phyloP scores from a whole-genome alignment of 2,329 filamentous ascomycete genomes.

The Ilyonectria sp. region DNA sequence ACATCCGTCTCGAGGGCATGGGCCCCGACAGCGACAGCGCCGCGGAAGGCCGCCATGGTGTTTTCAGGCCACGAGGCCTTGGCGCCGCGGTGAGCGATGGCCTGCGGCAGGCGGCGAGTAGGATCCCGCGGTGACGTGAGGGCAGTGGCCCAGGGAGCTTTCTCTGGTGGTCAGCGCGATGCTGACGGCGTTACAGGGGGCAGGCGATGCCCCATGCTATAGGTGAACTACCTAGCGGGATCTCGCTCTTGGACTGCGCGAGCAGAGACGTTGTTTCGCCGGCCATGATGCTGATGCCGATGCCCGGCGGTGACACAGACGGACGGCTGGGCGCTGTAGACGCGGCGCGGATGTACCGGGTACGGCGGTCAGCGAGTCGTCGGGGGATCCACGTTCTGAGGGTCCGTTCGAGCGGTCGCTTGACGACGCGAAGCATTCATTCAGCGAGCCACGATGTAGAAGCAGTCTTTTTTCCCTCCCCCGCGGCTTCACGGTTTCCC shows the following conservation, averaged over 20 bases:
- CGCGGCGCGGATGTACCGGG: not conserved
- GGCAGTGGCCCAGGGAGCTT: slow-evolving; percentile 54
- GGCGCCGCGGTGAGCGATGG: slow-evolving; percentile 85
- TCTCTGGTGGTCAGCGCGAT: slow-evolving; percentile 19
- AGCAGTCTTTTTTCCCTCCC: too few relatives aligned
- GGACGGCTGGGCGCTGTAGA: not conserved
- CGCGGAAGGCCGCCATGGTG: slow-evolving; percentile 83
- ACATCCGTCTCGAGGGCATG: slow-evolving; percentile 92
- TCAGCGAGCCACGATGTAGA: not conserved
- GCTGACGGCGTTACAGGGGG: not conserved
- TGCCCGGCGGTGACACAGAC: not conserved
- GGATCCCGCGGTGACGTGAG: slow-evolving; percentile 47
- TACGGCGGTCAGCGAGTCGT: not conserved
- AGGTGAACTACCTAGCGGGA: slow-evolving; percentile 20
- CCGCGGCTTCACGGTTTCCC: too few relatives aligned
- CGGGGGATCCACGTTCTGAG: not conserved
- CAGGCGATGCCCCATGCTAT: not conserved
- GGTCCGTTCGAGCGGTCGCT: not conserved
- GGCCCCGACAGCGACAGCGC: slow-evolving; percentile 80
- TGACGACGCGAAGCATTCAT: slow-evolving; percentile 1
- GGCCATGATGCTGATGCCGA: slow-evolving; percentile 14
- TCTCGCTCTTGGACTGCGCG: slow-evolving; percentile 12
- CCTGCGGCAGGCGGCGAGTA: slow-evolving; percentile 69
- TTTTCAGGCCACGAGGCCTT: slow-evolving; percentile 88
- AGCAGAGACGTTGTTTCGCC: slow-evolving; percentile 19